Percentiles rank a stretch among this genome's conserved stretches.
phyloP scores from a whole-genome alignment of 192 early-diverging fungal genomes.

The Backusella australiensis region DNA sequence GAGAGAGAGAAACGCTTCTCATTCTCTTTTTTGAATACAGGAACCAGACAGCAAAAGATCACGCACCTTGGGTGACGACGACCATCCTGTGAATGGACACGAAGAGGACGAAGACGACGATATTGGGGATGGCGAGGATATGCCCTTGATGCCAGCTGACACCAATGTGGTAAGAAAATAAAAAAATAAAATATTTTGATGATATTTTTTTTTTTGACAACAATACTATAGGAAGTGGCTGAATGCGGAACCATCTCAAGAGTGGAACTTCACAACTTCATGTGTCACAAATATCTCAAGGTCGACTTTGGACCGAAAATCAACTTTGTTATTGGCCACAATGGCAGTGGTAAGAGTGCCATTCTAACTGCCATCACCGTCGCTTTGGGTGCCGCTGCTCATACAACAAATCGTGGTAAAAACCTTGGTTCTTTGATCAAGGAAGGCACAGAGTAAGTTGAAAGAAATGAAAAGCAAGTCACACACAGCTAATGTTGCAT shows the following conservation, averaged over 20 bases:
- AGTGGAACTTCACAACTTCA: constrained; percentile 88
- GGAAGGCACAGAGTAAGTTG: constrained; percentile 69
- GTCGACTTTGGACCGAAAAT: constrained; percentile 82
- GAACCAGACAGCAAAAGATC: neutral
- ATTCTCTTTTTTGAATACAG: neutral
- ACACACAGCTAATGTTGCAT: neutral
- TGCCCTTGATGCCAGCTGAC: neutral
- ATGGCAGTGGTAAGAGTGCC: constrained; percentile 98
- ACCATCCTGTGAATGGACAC: neutral
- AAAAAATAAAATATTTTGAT: neutral
- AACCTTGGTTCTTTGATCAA: constrained; percentile 78
- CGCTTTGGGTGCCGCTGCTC: constrained; percentile 90
- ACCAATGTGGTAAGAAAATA: neutral
- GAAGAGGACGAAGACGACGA: neutral
- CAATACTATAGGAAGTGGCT: constrained; percentile 36
- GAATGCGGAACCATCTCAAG: constrained; percentile 77
- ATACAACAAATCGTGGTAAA: constrained; percentile 79
- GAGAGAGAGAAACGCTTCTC: neutral
- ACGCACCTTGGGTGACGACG: neutral
- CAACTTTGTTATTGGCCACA: constrained; percentile 97
- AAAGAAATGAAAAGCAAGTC: neutral
- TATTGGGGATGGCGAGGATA: neutral
- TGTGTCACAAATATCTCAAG: constrained; percentile 87
- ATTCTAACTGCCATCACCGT: constrained; percentile 89
- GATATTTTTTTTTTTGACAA: neutral